phyloP scores from a whole-genome alignment of 495 filamentous ascomycete genomes.

The Melanomma pulvis-pyrius region DNA sequence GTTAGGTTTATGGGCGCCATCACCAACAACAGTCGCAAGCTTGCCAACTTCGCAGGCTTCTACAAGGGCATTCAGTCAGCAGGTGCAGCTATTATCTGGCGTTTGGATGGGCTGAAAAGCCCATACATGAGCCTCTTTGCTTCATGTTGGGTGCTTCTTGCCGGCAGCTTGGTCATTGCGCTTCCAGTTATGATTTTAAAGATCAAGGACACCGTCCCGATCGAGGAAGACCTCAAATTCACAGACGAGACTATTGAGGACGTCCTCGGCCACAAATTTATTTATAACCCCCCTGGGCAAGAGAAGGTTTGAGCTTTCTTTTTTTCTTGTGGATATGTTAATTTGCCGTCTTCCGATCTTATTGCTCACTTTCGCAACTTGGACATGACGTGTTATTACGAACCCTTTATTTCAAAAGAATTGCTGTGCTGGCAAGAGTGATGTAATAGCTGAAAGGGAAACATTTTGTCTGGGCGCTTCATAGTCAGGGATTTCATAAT shows the following conservation, averaged over 20 bases:
- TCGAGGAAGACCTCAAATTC: constrained; percentile 81
- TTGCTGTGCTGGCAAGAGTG: too few relatives aligned
- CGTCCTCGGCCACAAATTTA: too few relatives aligned
- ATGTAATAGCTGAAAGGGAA: too few relatives aligned
- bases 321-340: too few relatives aligned
- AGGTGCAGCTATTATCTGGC: constrained; percentile 84
- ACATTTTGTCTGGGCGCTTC: too few relatives aligned
- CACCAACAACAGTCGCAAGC: constrained; percentile 85
- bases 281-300: too few relatives aligned
- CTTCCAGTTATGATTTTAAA: constrained; percentile 76
- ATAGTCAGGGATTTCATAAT: too few relatives aligned
- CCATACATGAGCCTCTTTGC: constrained; percentile 61
- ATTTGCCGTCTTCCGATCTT: too few relatives aligned
- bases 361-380: too few relatives aligned
- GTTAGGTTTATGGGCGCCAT: constrained; percentile 89
- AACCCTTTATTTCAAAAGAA: too few relatives aligned
- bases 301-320: too few relatives aligned
- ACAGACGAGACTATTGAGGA: constrained; percentile 77
- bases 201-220: constrained; percentile 69
- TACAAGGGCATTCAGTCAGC: constrained; percentile 97
- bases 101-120: constrained; percentile 62
- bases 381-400: too few relatives aligned
- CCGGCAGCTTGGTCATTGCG: constrained; percentile 71
- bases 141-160: constrained; percentile 71
- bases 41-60: constrained; percentile 92